Evolutionary conservation across 495 filamentous ascomycete genomes (phyloP).

Genomic region (Aspergillus heteromorphus): DNA sequence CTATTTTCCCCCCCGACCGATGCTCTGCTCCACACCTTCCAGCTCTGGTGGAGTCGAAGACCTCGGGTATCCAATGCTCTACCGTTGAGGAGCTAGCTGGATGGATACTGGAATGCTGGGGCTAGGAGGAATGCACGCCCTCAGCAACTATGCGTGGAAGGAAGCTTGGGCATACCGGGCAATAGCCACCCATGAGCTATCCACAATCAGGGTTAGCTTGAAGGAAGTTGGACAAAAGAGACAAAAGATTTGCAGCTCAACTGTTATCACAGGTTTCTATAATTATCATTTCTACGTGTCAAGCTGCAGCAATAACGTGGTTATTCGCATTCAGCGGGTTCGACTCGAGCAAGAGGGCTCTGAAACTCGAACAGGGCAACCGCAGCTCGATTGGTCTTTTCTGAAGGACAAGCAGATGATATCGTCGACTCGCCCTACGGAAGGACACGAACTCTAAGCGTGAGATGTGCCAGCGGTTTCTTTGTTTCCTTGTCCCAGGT

Average conservation of each 20-base stretch:
- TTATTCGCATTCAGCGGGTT: slow-evolving; percentile 10
- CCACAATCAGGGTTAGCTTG: slow-evolving; percentile 7
- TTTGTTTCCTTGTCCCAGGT: background rate
- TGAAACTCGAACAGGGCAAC: background rate
- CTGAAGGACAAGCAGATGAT: background rate
- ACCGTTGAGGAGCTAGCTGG: slow-evolving; percentile 16
- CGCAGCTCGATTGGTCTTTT: background rate
- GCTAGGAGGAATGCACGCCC: slow-evolving; percentile 34
- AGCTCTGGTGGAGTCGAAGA: slow-evolving; percentile 4
- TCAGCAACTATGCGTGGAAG: slow-evolving; percentile 29
- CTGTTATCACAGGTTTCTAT: slow-evolving; percentile 13
- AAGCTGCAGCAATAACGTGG: background rate
- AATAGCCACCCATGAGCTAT: slow-evolving; percentile 4
- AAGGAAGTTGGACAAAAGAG: slow-evolving; percentile 1
- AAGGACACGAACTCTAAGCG: background rate
- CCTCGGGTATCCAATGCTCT: slow-evolving; percentile 1
- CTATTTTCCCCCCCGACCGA: background rate
- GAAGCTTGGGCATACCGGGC: slow-evolving; percentile 20
- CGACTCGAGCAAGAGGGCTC: background rate
- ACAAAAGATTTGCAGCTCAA: slow-evolving; percentile 1
- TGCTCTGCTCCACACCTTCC: slow-evolving; percentile 1
- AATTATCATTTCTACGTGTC: slow-evolving; percentile 15
- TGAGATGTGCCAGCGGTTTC: background rate
- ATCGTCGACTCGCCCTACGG: background rate
- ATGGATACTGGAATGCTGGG: slow-evolving; percentile 25